These are phyloP conservation scores for Halophytophthora polymorphica DNA, from an alignment of 352 stramenopile species.

Conservation along the genomic window DNA sequence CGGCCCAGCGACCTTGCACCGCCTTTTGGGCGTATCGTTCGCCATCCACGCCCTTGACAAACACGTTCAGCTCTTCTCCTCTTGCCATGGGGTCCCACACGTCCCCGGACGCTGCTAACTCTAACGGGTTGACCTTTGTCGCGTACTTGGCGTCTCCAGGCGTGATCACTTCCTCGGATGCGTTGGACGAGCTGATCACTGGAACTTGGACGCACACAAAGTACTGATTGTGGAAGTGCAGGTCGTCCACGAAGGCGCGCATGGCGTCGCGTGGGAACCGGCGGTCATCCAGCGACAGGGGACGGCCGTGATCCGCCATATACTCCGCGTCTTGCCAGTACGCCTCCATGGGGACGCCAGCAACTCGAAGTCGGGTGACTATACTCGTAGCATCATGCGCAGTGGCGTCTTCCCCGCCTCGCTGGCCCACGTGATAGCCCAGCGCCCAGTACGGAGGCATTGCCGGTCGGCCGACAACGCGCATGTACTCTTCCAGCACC, in stretches of 20 bases:
- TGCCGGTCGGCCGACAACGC: slow-evolving; percentile 63
- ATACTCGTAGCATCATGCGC: slow-evolving; percentile 23
- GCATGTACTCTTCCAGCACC: slow-evolving; percentile 73
- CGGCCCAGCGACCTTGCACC: slow-evolving; percentile 58
- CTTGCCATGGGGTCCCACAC: slow-evolving; percentile 31
- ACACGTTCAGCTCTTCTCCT: slow-evolving; percentile 56
- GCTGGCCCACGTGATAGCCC: slow-evolving; percentile 75
- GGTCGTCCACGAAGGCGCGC: slow-evolving; percentile 59
- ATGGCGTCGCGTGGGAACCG: slow-evolving; percentile 46
- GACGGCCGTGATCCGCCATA: slow-evolving; percentile 21
- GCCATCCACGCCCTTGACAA: slow-evolving; percentile 72
- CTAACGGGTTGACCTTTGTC: background rate
- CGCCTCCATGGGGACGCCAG: slow-evolving; percentile 68
- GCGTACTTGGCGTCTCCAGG: too few relatives aligned
- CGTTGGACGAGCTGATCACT: slow-evolving; percentile 34
- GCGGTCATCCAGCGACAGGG: slow-evolving; percentile 63
- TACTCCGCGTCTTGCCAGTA: slow-evolving; percentile 79
- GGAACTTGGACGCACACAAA: slow-evolving; percentile 70
- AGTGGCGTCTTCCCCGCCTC: slow-evolving; percentile 17
- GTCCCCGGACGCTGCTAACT: background rate
- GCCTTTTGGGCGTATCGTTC: slow-evolving; percentile 65
- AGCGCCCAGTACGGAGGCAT: slow-evolving; percentile 86
- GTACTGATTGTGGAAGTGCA: slow-evolving; percentile 82
- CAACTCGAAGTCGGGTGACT: slow-evolving; percentile 28
- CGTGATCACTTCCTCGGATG: slow-evolving; percentile 3